phyloP scores from a whole-genome alignment of 1,284 basidiomycete genomes.

The Ceratobasidium theobromae region DNA sequence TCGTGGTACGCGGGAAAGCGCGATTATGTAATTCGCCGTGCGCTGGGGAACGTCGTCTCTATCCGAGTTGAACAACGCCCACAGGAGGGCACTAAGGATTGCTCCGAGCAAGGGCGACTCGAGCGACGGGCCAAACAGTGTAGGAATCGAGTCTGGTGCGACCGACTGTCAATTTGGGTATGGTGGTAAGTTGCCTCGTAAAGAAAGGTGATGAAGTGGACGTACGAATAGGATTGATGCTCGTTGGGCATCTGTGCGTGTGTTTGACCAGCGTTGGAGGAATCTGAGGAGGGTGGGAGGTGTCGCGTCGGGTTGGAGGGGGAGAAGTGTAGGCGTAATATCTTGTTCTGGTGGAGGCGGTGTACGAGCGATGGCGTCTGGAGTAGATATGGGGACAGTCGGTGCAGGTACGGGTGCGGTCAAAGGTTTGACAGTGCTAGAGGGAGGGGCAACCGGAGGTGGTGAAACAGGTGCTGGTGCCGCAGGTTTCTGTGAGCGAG shows the following conservation, averaged over 20 bases:
- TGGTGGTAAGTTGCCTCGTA: neutral
- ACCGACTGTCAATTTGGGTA: slow-evolving; percentile 48
- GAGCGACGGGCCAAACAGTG: slow-evolving; percentile 64
- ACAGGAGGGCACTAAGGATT: slow-evolving; percentile 54
- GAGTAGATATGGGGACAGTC: slow-evolving; percentile 25
- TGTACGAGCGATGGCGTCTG: neutral
- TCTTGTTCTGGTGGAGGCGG: slow-evolving; percentile 41
- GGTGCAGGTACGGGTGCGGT: slow-evolving; percentile 31
- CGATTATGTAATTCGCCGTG: slow-evolving; percentile 52
- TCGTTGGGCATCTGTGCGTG: neutral
- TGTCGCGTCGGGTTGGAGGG: slow-evolving; percentile 52
- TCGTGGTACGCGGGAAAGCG: slow-evolving; percentile 56
- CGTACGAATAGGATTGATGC: neutral
- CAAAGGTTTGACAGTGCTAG: slow-evolving; percentile 32
- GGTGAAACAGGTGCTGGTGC: neutral
- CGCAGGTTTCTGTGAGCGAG: slow-evolving; percentile 27
- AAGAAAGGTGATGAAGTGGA: neutral
- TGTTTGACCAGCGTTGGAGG: slow-evolving; percentile 49
- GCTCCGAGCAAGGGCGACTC: slow-evolving; percentile 61
- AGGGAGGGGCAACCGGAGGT: neutral
- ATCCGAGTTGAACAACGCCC: neutral
- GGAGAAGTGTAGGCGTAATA: slow-evolving; percentile 60
- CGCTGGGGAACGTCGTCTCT: slow-evolving; percentile 39
- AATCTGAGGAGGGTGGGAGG: slow-evolving; percentile 45
- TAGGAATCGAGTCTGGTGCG: slow-evolving; percentile 54